These are phyloP conservation scores for Stentor coeruleus DNA, from an alignment of 73 alveolate species.

Conservation along the genomic window DNA sequence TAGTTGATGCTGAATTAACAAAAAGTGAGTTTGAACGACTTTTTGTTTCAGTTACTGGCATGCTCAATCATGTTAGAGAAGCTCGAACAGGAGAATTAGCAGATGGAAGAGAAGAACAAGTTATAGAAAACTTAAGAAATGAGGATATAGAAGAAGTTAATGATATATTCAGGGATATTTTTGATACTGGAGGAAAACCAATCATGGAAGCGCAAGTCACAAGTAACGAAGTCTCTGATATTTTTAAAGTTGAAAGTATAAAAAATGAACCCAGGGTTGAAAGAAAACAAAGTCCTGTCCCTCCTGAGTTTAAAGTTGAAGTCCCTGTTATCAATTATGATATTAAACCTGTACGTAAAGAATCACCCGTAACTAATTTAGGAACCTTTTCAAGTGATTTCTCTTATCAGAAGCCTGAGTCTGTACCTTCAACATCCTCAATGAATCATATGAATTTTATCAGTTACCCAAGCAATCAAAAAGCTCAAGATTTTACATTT, in stretches of 20 bases:
- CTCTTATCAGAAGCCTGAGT: no score
- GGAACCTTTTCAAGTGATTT: neutral
- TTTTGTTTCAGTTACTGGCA: conserved; percentile 47
- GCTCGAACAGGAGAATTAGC: conserved; percentile 71
- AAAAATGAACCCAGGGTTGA: neutral
- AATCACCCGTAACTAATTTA: neutral
- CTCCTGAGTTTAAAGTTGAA: neutral
- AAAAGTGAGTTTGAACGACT: conserved; percentile 67
- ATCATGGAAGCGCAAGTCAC: neutral
- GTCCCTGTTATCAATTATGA: neutral
- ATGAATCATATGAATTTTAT: no score
- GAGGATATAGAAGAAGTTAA: neutral
- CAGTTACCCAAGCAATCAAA: no score
- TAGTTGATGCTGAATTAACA: conserved; percentile 71
- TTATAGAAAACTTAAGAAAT: neutral
- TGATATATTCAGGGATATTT: conserved; percentile 11
- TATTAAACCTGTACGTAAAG: neutral
- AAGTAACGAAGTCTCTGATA: neutral
- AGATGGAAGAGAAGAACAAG: neutral
- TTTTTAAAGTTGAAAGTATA: neutral
- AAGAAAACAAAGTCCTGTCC: neutral
- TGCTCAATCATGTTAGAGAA: conserved; percentile 68
- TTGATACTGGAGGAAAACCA: conserved; percentile 6
- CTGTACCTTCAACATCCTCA: no score
- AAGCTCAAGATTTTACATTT: no score